Evolutionary conservation across 768 basidiomycete genomes (phyloP).

Genomic region (Lyophyllum decastes): DNA sequence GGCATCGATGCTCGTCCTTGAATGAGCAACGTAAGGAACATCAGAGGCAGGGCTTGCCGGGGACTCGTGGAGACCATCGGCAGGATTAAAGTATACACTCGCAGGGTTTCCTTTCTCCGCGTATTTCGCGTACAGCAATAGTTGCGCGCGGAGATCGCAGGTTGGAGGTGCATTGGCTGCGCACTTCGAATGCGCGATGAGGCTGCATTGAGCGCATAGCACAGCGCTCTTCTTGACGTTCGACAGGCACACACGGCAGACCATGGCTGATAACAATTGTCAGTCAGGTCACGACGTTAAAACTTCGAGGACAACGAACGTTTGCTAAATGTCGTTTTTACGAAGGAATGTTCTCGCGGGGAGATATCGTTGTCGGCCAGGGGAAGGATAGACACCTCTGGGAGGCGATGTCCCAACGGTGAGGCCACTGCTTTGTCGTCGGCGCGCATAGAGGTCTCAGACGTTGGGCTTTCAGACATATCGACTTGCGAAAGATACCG

Average conservation of each 20-base stretch:
- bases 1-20: slow-evolving; percentile 50
- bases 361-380: slow-evolving; percentile 52
- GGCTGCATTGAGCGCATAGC: slow-evolving; percentile 85
- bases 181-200: slow-evolving; percentile 85
- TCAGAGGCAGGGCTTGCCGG: slow-evolving; percentile 57
- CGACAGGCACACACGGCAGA: slow-evolving; percentile 80
- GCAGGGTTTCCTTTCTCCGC: slow-evolving; percentile 65
- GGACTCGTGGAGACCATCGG: slow-evolving; percentile 42
- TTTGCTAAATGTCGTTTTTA: slow-evolving; percentile 92
- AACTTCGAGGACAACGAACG: slow-evolving; percentile 50
- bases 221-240: slow-evolving; percentile 86
- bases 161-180: slow-evolving; percentile 72
- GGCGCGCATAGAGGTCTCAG: slow-evolving; percentile 31
- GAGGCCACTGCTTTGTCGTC: slow-evolving; percentile 38
- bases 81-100: slow-evolving; percentile 53
- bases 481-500: slow-evolving; percentile 55
- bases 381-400: slow-evolving; percentile 39
- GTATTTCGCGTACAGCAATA: slow-evolving; percentile 78
- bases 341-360: slow-evolving; percentile 77
- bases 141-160: slow-evolving; percentile 80
- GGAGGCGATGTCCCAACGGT: slow-evolving; percentile 39
- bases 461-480: slow-evolving; percentile 40
- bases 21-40: slow-evolving; percentile 49
- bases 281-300: slow-evolving; percentile 9
- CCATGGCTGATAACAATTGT: slow-evolving; percentile 59